Evolutionary conservation across 164 flowering plant species (phyloP).

Genomic region (Kingdonia uniflora): DNA sequence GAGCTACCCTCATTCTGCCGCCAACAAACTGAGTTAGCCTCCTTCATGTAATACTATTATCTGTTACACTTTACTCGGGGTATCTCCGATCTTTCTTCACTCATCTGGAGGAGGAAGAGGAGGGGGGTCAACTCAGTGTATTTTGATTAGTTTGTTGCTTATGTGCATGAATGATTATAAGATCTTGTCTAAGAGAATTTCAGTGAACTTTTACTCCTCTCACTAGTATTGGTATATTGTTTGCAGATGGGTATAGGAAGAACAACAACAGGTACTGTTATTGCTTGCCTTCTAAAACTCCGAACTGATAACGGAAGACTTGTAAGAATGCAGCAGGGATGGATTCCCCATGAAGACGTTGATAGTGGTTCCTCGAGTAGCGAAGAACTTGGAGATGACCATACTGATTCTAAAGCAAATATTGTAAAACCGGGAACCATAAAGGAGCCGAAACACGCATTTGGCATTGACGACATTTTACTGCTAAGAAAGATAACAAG

Average conservation of each 20-base stretch:
- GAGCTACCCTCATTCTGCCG: too few species aligned
- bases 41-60: too few species aligned
- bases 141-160: too few species aligned
- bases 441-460: conserved; percentile 38
- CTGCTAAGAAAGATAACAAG: conserved; percentile 78
- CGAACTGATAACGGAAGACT: conserved; percentile 81
- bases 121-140: too few species aligned
- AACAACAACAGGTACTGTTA: conserved; percentile 94
- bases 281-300: conserved; percentile 88
- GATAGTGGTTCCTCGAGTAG: conserved; percentile 54
- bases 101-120: too few species aligned
- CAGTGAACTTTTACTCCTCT: too few species aligned
- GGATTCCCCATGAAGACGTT: conserved; percentile 29
- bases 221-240: neutral
- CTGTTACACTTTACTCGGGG: too few species aligned
- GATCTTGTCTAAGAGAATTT: too few species aligned
- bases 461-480: conserved; percentile 86
- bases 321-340: conserved; percentile 37
- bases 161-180: too few species aligned
- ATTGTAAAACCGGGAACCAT: conserved; percentile 16
- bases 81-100: too few species aligned
- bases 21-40: too few species aligned
- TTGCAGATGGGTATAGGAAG: conserved; percentile 93
- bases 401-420: conserved; percentile 14
- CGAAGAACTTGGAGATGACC: conserved; percentile 46